Base-by-base conservation (phyloP, 2,329 filamentous ascomycete species). In the Lomentospora prolificans region DNA sequence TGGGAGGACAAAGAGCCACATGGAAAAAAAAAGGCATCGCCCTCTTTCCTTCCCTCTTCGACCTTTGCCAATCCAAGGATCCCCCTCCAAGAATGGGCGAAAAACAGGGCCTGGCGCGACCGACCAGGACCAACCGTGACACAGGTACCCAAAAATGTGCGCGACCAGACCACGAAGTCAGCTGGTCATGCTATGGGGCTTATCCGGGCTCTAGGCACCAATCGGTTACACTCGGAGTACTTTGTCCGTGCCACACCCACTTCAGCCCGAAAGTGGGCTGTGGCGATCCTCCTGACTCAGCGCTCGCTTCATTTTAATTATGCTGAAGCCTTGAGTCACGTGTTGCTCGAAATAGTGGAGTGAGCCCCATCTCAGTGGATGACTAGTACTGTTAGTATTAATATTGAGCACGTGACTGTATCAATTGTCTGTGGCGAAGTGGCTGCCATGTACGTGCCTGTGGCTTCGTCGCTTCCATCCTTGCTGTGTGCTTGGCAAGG, bases 141-240 rank as follows among this genome's bases (percentile, higher is more conserved):
- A 52, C 50, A n/a, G 50, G 17, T 30, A 52, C 50, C 30, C 27
- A n/a, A 22, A 12, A 31, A 33, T 19, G 31, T 46, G 41, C 53
- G 53, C 53, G 53, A 55, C 53, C 44, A 24, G 44, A 22, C 28
- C 53, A 41, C 53, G 53, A 55, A 55, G 53, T 55, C 53, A 55
- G 53, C 53, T 55, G 53, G 27, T 55, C 53, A 19, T 4, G 17
- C 53, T 22, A 25, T 25, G 51, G 9, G 48, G 24, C 8, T 24
- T 8, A n/a, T 27, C 14, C 12, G 51, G 41, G 19, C 41, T 46
- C 24, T 27, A 55, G 53, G 53, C 53, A 55, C 39, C 53, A 55
- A 14, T 44, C 14, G 14, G 25, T n/a, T 17, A 33, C 30, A 12
- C 24, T 17, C 27, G 50, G 14, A n/a, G 24, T 14, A 9, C 12